phyloP scores from a whole-genome alignment of 257 asterid genomes.

The Ophiorrhiza pumila region DNA sequence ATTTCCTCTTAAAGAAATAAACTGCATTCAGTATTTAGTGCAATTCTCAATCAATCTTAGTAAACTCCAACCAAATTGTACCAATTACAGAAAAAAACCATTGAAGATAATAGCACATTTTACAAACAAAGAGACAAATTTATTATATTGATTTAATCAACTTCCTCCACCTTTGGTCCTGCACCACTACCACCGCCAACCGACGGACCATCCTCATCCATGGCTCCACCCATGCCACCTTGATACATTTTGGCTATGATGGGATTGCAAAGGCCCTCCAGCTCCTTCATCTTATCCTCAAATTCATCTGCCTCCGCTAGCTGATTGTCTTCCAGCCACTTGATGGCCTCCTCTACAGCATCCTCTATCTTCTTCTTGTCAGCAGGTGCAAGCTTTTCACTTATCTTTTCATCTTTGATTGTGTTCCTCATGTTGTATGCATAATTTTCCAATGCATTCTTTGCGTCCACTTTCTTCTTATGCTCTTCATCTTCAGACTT shows the following conservation, averaged over 20 bases:
- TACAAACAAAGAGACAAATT: neutral
- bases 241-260: constrained; percentile 36
- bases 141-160: constrained; percentile 12
- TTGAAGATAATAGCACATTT: neutral
- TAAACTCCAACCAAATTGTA: too few species aligned
- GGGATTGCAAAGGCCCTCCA: constrained; percentile 32
- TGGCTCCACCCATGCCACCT: constrained; percentile 26
- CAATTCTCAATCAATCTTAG: too few species aligned
- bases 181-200: constrained; percentile 19
- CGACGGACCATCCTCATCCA: constrained; percentile 27
- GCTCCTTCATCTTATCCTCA: constrained; percentile 24
- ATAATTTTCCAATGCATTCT: constrained; percentile 52
- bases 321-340: constrained; percentile 22
- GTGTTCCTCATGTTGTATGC: constrained; percentile 74
- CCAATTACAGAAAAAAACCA: neutral
- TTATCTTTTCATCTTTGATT: constrained; percentile 51
- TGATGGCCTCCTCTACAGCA: constrained; percentile 21
- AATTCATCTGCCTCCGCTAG: constrained; percentile 20
- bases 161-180: constrained; percentile 34
- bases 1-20: too few species aligned
- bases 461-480: constrained; percentile 61
- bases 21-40: too few species aligned
- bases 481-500: constrained; percentile 63
- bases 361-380: constrained; percentile 23
- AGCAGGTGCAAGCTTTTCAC: constrained; percentile 45